A percentile compares a stretch with the other conserved stretches of the same genome.
Conservation (phyloP, 768 basidiomycete genomes). For the Phylloporus sp. region DNA sequence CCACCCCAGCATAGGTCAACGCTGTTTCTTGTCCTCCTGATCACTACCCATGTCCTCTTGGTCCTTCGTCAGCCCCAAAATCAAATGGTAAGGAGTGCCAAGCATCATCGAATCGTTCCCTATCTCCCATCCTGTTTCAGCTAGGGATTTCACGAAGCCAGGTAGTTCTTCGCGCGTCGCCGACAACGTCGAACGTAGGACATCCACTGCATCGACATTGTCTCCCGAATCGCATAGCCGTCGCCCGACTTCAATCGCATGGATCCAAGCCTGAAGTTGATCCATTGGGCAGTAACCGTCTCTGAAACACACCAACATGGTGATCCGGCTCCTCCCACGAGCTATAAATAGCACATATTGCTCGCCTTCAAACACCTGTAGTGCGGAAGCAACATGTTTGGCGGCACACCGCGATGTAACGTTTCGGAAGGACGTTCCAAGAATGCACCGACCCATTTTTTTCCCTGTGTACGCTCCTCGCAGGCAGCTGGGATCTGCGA, state of each 20-base stretch:
- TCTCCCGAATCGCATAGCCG: neutral
- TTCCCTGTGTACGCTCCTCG: slow-evolving; percentile 33
- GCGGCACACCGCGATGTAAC: slow-evolving; percentile 3
- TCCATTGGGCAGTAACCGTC: slow-evolving; percentile 44
- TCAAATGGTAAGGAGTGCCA: slow-evolving; percentile 22
- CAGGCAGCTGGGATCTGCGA: slow-evolving; percentile 37
- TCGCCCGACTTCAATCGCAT: slow-evolving; percentile 19
- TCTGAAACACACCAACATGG: slow-evolving; percentile 46
- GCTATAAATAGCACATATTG: slow-evolving; percentile 52
- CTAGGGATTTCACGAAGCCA: slow-evolving; percentile 17
- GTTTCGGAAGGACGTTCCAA: slow-evolving; percentile 44
- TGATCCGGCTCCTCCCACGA: neutral
- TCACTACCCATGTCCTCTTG: neutral
- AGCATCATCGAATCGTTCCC: slow-evolving; percentile 29
- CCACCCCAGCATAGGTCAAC: slow-evolving; percentile 8
- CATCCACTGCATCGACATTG: neutral
- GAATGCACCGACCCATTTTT: slow-evolving; percentile 41
- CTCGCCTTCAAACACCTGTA: slow-evolving; percentile 41
- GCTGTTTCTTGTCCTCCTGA: slow-evolving; percentile 15
- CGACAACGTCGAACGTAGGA: slow-evolving; percentile 11
- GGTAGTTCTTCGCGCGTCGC: slow-evolving; percentile 11
- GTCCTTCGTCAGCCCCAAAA: slow-evolving; percentile 13
- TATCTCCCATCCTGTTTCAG: slow-evolving; percentile 37
- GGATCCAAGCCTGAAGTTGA: slow-evolving; percentile 53
- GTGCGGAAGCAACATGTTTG: slow-evolving; percentile 23